Base-by-base conservation (phyloP, 2,329 filamentous ascomycete species). In the Corinectria fuckeliana region DNA sequence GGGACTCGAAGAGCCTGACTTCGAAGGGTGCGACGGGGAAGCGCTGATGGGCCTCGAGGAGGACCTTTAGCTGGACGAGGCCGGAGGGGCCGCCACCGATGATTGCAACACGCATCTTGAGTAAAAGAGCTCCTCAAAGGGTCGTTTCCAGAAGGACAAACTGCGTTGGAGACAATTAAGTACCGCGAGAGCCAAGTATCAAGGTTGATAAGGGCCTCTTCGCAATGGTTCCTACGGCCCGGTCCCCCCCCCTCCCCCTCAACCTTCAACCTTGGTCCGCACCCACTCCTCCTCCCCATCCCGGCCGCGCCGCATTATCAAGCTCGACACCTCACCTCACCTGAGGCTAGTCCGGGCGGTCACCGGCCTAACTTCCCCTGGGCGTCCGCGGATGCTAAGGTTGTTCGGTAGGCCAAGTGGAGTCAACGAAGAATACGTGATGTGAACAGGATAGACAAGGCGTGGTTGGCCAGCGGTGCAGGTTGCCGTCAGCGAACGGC, bases 1-100 rank as follows among this genome's bases (percentile, higher is more conserved):
- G 75, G 60, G 76, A 71, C 65, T 82, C 80, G 58, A 81, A 81
- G 10, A 81, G 69, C 26, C 69, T 71, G 28, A 70, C 75, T 57
- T 81, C 76, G 60, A 82, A 74, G 21, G 75, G 74, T 34, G 72
- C 65, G 14, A 66, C 62, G 16, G 67, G 63, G 52, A 76, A 70
- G 61, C 69, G 69, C 10, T 67, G 54, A 59, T 77, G 74, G 10
- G 76, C 74, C 20, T 71, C 70, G 26, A 71, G 60, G 3, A 79
- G 72, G 44, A 75, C 73, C 63, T 78, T 79, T 13, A 78, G 70
- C 44, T 76, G 77, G 30, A 73, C 75, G 25, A 79, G 72, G 28
- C 76, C 76, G 5, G 75, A 74, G 44, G 77, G 74, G 26, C 77
- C 77, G 34, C 71, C 77, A 23, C 77, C 76, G 64, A 78, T 77